phyloP scores from a whole-genome alignment of 1,139 yeast genomes.

The Geotrichum bryndzae region DNA sequence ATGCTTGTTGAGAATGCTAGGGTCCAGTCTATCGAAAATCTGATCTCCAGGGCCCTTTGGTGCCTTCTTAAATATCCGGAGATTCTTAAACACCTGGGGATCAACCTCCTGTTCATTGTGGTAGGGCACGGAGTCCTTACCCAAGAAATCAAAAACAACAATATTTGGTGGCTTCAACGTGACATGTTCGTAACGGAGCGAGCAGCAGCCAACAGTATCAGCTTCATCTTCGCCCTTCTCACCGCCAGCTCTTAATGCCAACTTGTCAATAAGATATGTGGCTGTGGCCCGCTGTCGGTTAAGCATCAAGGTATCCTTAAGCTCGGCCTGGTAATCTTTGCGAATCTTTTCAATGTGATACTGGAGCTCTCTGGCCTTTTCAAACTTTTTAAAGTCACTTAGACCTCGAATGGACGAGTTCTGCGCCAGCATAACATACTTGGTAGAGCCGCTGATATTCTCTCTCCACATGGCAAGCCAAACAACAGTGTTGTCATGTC shows the following conservation, averaged over 20 bases:
- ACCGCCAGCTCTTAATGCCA: conserved; percentile 97
- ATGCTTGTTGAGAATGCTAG: conserved; percentile 74
- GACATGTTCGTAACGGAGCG: conserved; percentile 82
- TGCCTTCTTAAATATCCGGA: conserved; percentile 75
- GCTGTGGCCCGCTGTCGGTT: conserved; percentile 94
- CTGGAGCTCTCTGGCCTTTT: conserved; percentile 82
- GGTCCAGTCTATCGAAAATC: conserved; percentile 83
- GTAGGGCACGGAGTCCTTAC: conserved; percentile 91
- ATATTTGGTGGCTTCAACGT: conserved; percentile 79
- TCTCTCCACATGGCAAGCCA: conserved; percentile 99
- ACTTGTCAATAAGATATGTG: conserved; percentile 84
- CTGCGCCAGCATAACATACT: conserved; percentile 88
- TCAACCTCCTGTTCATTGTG: conserved; percentile 92
- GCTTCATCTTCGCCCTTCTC: conserved; percentile 97
- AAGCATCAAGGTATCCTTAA: conserved; percentile 72
- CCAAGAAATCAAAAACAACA: conserved; percentile 88
- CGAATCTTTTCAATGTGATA: conserved; percentile 68
- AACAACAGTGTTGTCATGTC: conserved; percentile 83
- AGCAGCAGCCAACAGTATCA: conserved; percentile 97
- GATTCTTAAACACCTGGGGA: conserved; percentile 79
- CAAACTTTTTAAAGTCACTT: conserved; percentile 86
- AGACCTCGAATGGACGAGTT: conserved; percentile 87
- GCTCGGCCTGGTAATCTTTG: conserved; percentile 61
- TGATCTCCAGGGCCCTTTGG: conserved; percentile 92
- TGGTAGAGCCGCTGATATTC: conserved; percentile 74